A percentile compares a stretch with the other conserved stretches of the same genome.
phyloP scores from a whole-genome alignment of 1,284 basidiomycete species.

The Pholiota adiposa region DNA sequence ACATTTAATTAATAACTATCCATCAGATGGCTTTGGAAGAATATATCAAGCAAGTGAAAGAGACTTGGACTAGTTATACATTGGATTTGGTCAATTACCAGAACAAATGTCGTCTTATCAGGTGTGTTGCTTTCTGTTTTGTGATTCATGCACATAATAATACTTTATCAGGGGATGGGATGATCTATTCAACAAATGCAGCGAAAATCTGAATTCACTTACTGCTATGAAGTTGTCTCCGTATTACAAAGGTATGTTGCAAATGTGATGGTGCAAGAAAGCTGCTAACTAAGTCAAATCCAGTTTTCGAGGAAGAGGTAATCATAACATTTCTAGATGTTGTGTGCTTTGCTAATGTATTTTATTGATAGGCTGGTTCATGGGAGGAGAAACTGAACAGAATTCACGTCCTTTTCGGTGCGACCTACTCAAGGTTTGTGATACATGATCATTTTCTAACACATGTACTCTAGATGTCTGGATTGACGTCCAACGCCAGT shows the following conservation, averaged over 20 bases:
- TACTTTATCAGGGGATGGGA: constrained; percentile 83
- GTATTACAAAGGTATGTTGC: constrained; percentile 83
- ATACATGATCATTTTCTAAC: neutral
- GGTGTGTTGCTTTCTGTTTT: constrained; percentile 45
- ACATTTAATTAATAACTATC: too few species aligned
- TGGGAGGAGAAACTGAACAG: constrained; percentile 97
- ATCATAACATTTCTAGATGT: neutral
- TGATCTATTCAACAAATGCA: constrained; percentile 95
- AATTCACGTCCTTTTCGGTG: constrained; percentile 94
- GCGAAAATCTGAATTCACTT: constrained; percentile 95
- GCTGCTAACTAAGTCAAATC: too few species aligned
- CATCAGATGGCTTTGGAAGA: constrained; percentile 89
- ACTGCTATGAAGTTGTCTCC: constrained; percentile 97
- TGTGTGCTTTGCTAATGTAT: neutral
- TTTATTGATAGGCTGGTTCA: constrained; percentile 64
- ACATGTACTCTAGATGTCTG: constrained; percentile 77
- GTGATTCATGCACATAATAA: constrained; percentile 9
- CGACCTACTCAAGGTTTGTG: constrained; percentile 25
- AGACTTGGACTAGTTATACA: constrained; percentile 95
- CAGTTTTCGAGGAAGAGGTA: constrained; percentile 94
- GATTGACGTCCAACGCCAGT: constrained; percentile 99
- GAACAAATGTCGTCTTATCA: constrained; percentile 96
- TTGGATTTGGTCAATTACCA: constrained; percentile 98
- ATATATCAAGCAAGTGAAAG: constrained; percentile 94
- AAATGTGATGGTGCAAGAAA: too few species aligned